Base-by-base conservation (phyloP, 257 asterid species). In the Solanum sparsipilum region DNA sequence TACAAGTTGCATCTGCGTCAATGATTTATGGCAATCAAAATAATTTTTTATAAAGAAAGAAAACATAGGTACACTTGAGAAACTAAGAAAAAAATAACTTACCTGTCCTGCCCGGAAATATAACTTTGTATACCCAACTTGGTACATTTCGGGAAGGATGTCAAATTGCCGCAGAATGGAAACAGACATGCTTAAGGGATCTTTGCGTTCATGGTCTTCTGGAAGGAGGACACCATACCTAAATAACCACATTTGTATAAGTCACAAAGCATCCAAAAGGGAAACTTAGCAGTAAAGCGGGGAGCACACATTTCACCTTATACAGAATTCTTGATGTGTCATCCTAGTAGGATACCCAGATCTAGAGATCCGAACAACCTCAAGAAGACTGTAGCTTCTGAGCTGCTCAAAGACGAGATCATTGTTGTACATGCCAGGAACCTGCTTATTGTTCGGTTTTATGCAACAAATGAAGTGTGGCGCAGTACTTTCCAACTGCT, bases 391-490 rank as follows among this genome's bases (percentile, higher is more conserved):
- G 87, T 89, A 89, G 88, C 89, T 90, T 74, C 93, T 90, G 81
- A 95, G 95, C 94, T 95, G 96, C 90, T 92, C 90, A 74, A 91
- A 84, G 81, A 90, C 92, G 25, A 92, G 89, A 86, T 89, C 93
- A 70, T 92, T 91, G 58, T 90, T 98, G 36, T 92, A 97, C 85
- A 93, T 86, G 86, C 96, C 97, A 81, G 98, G 97, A 90, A 92
- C 92, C 93, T 92, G 93, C 90, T 93, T 93, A 68, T 87, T 92
- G 88, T 95, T 97, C 89, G 99, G 98, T 90, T 93, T 95, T 89
- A 97, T 93, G 89, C 99, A 97, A 82, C 91, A 93, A 79, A 97
- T 91, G 92, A 95, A 95, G 91, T 95, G 99, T 78, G 98, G 98
- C 23, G 88, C 87, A 23, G 99, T 95, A 88, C 90, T 92, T 88